These are phyloP conservation scores for Fusarium nisikadoi DNA, from an alignment of 2,329 filamentous ascomycete genomes.

Conservation along the genomic window DNA sequence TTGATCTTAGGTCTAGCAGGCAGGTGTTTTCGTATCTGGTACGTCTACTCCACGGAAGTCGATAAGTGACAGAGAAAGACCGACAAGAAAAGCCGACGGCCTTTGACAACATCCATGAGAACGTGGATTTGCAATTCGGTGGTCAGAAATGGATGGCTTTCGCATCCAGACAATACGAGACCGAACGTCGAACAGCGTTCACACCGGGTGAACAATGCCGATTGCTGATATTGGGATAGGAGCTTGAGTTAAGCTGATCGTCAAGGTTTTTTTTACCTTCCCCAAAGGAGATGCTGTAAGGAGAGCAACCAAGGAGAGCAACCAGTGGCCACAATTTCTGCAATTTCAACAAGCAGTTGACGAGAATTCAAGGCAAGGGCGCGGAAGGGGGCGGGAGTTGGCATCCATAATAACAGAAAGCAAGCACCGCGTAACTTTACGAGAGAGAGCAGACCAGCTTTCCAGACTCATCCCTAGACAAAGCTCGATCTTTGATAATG, in stretches of 20 bases:
- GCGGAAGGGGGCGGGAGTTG: neutral
- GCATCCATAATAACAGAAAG: neutral
- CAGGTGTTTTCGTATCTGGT: constrained; percentile 4
- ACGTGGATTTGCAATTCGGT: neutral
- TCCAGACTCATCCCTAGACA: constrained; percentile 22
- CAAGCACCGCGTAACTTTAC: neutral
- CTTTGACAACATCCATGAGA: neutral
- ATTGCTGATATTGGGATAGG: neutral
- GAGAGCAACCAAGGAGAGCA: neutral
- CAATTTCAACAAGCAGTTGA: constrained; percentile 3
- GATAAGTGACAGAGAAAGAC: neutral
- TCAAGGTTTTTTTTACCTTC: neutral
- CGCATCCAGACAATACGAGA: neutral
- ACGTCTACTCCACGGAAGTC: neutral
- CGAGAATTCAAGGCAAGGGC: constrained; percentile 10
- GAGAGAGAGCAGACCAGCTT: neutral
- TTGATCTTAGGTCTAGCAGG: constrained; percentile 2
- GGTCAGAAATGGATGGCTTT: neutral
- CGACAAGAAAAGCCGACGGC: neutral
- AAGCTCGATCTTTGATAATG: neutral
- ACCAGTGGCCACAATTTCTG: neutral
- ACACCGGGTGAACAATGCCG: constrained; percentile 18
- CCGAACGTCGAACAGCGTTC: neutral
- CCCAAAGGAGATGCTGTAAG: neutral
- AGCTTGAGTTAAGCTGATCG: neutral